Evolutionary conservation across 2,329 filamentous ascomycete genomes (phyloP).

Genomic region (Xylaria sp.): DNA sequence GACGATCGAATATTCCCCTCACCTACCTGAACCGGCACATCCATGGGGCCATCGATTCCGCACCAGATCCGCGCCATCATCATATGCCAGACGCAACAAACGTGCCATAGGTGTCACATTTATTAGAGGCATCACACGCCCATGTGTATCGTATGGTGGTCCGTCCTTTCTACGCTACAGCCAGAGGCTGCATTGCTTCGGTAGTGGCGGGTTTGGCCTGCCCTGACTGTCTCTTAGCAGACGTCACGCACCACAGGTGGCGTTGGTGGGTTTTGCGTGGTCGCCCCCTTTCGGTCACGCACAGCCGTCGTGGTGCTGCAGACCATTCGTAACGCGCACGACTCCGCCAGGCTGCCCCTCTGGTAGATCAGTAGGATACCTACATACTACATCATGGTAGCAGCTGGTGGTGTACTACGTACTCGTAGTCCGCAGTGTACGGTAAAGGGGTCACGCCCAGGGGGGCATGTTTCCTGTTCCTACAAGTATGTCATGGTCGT

Average conservation of each 20-base stretch:
- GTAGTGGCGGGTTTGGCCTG: not conserved
- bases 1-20: not conserved
- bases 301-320: not conserved
- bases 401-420: not conserved
- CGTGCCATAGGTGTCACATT: too few species aligned
- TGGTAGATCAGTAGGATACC: not conserved
- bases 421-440: not conserved
- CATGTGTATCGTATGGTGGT: not conserved
- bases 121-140: not conserved
- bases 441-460: not conserved
- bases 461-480: not conserved
- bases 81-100: too few species aligned
- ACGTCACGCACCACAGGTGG: not conserved
- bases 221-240: not conserved
- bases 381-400: too few species aligned
- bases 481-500: not conserved
- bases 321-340: not conserved
- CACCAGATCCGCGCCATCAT: not conserved
- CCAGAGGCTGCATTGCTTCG: not conserved
- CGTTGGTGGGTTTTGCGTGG: not conserved
- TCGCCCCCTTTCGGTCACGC: not conserved
- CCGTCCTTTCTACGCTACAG: not conserved
- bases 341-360: not conserved
- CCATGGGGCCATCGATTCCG: not conserved
- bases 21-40: not conserved